These are phyloP conservation scores for Flaveria bidentis DNA, from an alignment of 129 eudicot genomes.

Conservation along the genomic window DNA sequence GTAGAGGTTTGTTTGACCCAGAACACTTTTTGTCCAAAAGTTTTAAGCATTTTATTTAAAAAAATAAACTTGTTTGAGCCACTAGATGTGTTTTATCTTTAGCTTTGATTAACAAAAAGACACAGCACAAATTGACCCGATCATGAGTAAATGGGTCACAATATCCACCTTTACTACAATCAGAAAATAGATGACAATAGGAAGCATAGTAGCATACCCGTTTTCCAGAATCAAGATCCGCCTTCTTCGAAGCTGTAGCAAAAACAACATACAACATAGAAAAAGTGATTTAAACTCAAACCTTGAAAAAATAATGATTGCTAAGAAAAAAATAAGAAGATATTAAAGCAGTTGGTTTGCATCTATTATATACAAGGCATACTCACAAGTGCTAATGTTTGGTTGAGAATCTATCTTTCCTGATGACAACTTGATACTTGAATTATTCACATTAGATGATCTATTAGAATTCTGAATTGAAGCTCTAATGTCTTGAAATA, in stretches of 20 bases:
- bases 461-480: conserved; percentile 76
- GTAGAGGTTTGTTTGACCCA: neutral
- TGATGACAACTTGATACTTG: conserved; percentile 38
- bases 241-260: conserved; percentile 58
- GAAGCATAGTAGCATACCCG: conserved; percentile 46
- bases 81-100: too few species aligned
- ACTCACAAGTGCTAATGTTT: conserved; percentile 52
- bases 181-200: conserved; percentile 14
- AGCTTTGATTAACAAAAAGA: too few species aligned
- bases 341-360: neutral
- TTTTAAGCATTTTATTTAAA: too few species aligned
- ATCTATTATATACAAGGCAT: neutral
- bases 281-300: neutral
- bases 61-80: too few species aligned
- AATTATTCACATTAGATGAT: conserved; percentile 35
- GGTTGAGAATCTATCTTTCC: conserved; percentile 30
- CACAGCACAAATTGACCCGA: too few species aligned
- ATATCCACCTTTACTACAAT: neutral
- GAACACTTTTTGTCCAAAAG: too few species aligned
- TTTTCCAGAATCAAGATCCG: conserved; percentile 40
- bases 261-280: conserved; percentile 3
- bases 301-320: neutral
- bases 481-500: conserved; percentile 85
- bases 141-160: neutral
- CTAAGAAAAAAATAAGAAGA: neutral